A percentile compares a stretch with the other conserved stretches of the same genome.
Conservation (phyloP, 257 asterid genomes). For the Gentiana straminea region DNA sequence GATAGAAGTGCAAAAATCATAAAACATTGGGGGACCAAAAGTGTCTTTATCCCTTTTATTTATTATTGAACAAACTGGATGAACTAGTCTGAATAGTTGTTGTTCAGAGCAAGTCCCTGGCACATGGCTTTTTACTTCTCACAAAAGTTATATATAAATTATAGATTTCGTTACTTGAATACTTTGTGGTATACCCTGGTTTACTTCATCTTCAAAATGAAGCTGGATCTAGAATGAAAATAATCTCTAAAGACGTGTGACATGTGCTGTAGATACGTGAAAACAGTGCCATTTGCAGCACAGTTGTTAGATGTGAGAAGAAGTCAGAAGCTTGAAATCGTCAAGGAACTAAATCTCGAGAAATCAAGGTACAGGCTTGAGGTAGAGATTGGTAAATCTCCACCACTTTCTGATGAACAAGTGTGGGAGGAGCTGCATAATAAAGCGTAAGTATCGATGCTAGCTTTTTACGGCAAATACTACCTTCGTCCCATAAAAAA, state of each 20-base stretch:
- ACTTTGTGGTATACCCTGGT: no score
- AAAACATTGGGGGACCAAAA: no score
- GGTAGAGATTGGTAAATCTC: conserved; percentile 96
- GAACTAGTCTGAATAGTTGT: no score
- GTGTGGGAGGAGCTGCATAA: conserved; percentile 64
- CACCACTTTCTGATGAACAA: conserved; percentile 85
- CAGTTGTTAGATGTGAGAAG: conserved; percentile 74
- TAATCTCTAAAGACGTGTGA: conserved; percentile 3
- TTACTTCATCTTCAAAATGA: neutral
- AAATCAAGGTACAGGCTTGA: conserved; percentile 86
- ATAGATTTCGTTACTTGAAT: no score
- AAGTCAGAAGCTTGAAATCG: conserved; percentile 77
- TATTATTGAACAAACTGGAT: no score
- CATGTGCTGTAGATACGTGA: conserved; percentile 66
- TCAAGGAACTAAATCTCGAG: conserved; percentile 61
- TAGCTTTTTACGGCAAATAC: no score
- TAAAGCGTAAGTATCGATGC: conserved; percentile 53
- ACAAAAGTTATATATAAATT: no score
- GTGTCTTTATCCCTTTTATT: no score
- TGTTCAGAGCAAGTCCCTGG: no score
- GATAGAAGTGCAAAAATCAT: no score
- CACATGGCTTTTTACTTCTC: no score
- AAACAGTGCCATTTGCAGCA: conserved; percentile 91
- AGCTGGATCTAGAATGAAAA: conserved; percentile 1
- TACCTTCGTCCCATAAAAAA: no score